Conservation (phyloP, 805 yeast species). For the Brettanomyces bruxellensis region DNA sequence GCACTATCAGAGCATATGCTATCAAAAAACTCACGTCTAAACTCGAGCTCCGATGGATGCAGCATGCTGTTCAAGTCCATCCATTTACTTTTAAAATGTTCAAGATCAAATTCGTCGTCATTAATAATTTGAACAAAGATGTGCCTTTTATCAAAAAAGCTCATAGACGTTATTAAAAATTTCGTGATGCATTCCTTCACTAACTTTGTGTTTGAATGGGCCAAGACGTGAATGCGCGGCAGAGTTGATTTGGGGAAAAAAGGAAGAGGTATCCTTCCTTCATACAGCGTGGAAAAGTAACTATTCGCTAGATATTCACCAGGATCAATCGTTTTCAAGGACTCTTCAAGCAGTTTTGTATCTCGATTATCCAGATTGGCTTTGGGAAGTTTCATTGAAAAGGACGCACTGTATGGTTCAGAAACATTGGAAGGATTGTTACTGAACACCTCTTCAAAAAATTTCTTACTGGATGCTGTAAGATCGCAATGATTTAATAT, state of each 20-base stretch:
- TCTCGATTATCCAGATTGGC: background rate
- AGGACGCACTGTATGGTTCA: background rate
- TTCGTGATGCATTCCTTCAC: conserved; percentile 12
- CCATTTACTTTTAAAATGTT: conserved; percentile 1
- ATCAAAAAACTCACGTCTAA: conserved; percentile 2
- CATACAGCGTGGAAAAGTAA: conserved; percentile 21
- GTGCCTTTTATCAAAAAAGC: conserved; percentile 15
- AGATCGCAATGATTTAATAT: background rate
- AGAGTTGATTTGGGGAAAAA: conserved; percentile 24
- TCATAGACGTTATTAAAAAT: conserved; percentile 12
- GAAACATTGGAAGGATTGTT: background rate
- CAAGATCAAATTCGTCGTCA: background rate
- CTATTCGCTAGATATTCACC: conserved; percentile 17
- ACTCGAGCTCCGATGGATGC: conserved; percentile 1
- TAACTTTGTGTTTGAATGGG: conserved; percentile 15
- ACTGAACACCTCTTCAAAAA: background rate
- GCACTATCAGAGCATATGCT: background rate
- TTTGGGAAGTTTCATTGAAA: background rate
- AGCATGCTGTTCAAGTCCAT: background rate
- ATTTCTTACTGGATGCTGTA: background rate
- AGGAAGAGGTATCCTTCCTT: conserved; percentile 17
- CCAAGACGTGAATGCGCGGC: conserved; percentile 19
- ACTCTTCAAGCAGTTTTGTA: conserved; percentile 4
- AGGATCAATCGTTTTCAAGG: conserved; percentile 17
- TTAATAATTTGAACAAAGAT: background rate